Conservation (phyloP, 2,329 filamentous ascomycete species). For the Ascochyta rabiei region DNA sequence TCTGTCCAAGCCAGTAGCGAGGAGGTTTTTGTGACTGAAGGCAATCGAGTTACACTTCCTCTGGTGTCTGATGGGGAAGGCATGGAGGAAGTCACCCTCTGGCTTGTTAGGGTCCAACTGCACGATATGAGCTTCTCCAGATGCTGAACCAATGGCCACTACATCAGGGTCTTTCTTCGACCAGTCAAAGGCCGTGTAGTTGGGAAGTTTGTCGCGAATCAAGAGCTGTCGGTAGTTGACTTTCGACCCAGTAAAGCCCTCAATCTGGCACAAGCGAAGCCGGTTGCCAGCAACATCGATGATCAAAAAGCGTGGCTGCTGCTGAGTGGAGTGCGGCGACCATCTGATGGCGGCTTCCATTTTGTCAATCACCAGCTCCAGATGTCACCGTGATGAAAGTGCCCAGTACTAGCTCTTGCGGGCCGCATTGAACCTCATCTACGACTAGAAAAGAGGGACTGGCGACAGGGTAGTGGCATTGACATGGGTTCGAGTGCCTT, state of each 20-base stretch:
- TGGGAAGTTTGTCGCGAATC: constrained; percentile 61
- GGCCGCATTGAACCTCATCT: constrained; percentile 7
- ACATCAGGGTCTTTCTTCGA: constrained; percentile 67
- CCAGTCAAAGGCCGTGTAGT: constrained; percentile 71
- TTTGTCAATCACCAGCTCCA: constrained; percentile 17
- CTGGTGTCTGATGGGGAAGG: constrained; percentile 75
- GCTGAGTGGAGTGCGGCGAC: constrained; percentile 63
- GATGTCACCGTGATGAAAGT: constrained; percentile 1
- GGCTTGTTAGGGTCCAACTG: constrained; percentile 69
- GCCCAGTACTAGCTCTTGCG: constrained; percentile 4
- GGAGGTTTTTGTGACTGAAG: constrained; percentile 72
- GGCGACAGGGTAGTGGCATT: not conserved
- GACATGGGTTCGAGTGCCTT: not conserved
- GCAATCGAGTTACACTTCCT: constrained; percentile 82
- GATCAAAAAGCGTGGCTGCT: constrained; percentile 63
- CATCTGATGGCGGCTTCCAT: constrained; percentile 69
- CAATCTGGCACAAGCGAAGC: constrained; percentile 63
- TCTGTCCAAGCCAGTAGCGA: constrained; percentile 80
- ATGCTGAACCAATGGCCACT: constrained; percentile 75
- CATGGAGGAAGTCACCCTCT: constrained; percentile 57
- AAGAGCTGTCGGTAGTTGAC: constrained; percentile 61
- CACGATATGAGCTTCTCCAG: constrained; percentile 76
- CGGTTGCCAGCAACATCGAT: constrained; percentile 66
- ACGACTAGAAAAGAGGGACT: not conserved
- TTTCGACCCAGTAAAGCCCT: constrained; percentile 41